Conservation (phyloP, 441 rosid species). For the Omphalea diandra region DNA sequence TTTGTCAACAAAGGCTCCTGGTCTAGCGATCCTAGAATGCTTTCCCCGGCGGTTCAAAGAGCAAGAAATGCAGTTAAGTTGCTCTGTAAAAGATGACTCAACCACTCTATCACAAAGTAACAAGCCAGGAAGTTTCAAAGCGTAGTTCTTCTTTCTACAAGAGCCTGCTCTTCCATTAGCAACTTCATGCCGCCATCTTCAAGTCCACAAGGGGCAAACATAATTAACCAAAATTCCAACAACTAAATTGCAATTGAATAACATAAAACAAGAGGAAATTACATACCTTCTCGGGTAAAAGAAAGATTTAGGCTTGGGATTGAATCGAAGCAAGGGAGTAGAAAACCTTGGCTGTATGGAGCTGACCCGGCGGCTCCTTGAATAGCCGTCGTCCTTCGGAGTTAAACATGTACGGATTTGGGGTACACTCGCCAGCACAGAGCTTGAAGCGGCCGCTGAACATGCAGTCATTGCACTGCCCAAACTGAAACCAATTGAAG, state of each 20-base stretch:
- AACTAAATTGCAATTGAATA: not conserved
- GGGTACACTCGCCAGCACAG: constrained; percentile 16
- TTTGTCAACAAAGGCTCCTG: constrained; percentile 55
- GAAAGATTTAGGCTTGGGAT: constrained; percentile 4
- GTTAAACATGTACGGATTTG: constrained; percentile 11
- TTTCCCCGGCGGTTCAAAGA: constrained; percentile 42
- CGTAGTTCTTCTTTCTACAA: constrained; percentile 33
- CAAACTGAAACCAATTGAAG: not conserved
- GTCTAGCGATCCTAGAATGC: constrained; percentile 33
- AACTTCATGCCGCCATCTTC: constrained; percentile 49
- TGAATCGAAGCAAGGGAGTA: constrained; percentile 14
- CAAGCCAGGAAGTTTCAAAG: constrained; percentile 36
- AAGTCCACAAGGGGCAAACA: constrained; percentile 15
- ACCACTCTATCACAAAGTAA: constrained; percentile 29
- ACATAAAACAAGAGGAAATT: not conserved
- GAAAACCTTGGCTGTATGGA: constrained; percentile 14
- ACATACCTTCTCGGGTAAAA: constrained; percentile 13
- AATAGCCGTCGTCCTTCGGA: constrained; percentile 9
- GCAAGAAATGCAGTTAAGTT: constrained; percentile 44
- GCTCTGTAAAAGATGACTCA: constrained; percentile 34
- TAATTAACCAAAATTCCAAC: not conserved
- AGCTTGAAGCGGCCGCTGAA: constrained; percentile 15
- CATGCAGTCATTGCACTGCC: constrained; percentile 21
- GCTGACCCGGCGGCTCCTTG: constrained; percentile 7
- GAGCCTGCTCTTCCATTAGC: constrained; percentile 29